Percentiles rank a stretch among this genome's conserved stretches.
These are phyloP conservation scores for Ceratobasidium sp. DNA, from an alignment of 1,284 basidiomycete species.

Conservation along the genomic window DNA sequence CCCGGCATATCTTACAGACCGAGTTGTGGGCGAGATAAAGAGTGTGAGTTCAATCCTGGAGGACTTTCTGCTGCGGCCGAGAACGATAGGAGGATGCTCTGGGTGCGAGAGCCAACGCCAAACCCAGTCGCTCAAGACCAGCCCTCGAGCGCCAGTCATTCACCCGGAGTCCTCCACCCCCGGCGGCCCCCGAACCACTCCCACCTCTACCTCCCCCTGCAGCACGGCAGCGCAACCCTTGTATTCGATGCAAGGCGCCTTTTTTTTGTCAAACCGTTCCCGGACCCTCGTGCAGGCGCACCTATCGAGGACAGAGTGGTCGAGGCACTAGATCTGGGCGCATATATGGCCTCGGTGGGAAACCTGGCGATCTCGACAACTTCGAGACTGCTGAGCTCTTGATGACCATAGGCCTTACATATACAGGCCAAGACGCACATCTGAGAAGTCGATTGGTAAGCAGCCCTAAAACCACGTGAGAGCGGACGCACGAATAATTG, in stretches of 20 bases:
- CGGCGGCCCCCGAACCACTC: not conserved
- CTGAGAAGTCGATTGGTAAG: conserved; percentile 23
- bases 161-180: too few relatives aligned
- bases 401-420: conserved; percentile 12
- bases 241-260: not conserved
- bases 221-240: not conserved
- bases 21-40: not conserved
- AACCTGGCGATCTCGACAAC: not conserved
- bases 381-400: conserved; percentile 6
- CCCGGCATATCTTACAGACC: not conserved
- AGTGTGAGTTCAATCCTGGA: not conserved
- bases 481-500: not conserved
- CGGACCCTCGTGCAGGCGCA: not conserved
- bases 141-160: too few relatives aligned
- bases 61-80: too few relatives aligned
- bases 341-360: conserved; percentile 12
- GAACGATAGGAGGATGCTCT: too few relatives aligned
- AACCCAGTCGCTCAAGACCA: too few relatives aligned
- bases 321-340: not conserved
- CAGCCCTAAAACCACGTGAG: not conserved
- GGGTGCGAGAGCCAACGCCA: too few relatives aligned
- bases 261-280: not conserved
- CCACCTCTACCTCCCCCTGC: not conserved
- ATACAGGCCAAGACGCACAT: not conserved
- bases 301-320: not conserved